Evolutionary conservation across 192 early-diverging fungal genomes (phyloP).

Genomic region (Coemansia sp.): DNA sequence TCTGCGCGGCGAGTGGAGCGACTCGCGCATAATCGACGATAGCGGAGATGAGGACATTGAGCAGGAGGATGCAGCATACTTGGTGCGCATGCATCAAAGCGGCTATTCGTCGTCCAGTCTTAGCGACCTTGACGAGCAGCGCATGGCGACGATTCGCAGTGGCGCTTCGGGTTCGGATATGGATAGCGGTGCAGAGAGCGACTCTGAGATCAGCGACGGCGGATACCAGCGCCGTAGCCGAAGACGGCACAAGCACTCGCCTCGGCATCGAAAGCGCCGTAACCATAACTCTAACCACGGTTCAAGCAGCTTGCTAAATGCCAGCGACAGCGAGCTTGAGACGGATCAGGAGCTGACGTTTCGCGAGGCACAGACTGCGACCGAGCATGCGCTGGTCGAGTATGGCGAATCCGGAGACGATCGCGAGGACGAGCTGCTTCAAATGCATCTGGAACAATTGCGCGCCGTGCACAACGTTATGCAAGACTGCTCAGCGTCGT

Average conservation of each 20-base stretch:
- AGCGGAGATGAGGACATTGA: slow-evolving; percentile 38
- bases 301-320: neutral
- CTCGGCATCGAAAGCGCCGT: neutral
- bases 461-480: slow-evolving; percentile 44
- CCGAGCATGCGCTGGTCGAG: slow-evolving; percentile 30
- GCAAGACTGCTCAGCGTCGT: slow-evolving; percentile 29
- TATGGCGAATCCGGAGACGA: slow-evolving; percentile 17
- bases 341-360: slow-evolving; percentile 46
- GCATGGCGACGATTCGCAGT: slow-evolving; percentile 20
- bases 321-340: slow-evolving; percentile 20
- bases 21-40: slow-evolving; percentile 21
- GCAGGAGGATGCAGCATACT: slow-evolving; percentile 34
- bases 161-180: slow-evolving; percentile 8
- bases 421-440: slow-evolving; percentile 41
- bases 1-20: slow-evolving; percentile 23
- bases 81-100: slow-evolving; percentile 21
- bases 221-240: neutral
- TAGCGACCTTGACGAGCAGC: slow-evolving; percentile 42
- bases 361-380: slow-evolving; percentile 30
- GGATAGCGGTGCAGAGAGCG: slow-evolving; percentile 45
- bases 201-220: slow-evolving; percentile 26
- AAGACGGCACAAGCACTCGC: neutral
- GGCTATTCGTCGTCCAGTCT: slow-evolving; percentile 41
- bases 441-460: slow-evolving; percentile 50
- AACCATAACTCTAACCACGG: neutral